Percentiles rank a stretch among this genome's conserved stretches.
Conservation (phyloP, 1,139 yeast genomes). For the Zygotorulaspora mrakii region DNA sequence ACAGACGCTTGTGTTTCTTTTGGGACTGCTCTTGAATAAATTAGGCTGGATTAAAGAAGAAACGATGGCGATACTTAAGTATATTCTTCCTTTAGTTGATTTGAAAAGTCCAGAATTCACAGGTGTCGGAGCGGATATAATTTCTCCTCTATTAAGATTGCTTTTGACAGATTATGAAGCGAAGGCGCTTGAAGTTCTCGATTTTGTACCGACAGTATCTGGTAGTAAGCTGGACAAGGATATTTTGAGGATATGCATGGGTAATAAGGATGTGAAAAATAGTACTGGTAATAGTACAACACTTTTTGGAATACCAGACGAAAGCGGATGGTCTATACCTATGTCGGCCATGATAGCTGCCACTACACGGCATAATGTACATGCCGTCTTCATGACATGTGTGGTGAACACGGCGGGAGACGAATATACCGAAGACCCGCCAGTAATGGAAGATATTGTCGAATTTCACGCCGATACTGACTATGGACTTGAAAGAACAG, state of each 20-base stretch:
- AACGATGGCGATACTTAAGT: constrained; percentile 69
- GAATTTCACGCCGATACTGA: constrained; percentile 61
- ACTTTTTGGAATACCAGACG: constrained; percentile 91
- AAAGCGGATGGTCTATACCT: constrained; percentile 97
- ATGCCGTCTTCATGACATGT: constrained; percentile 90
- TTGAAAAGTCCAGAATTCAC: constrained; percentile 73
- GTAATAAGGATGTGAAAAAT: constrained; percentile 70
- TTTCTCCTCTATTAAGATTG: constrained; percentile 81
- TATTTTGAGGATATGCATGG: constrained; percentile 85
- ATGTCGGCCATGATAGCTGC: constrained; percentile 91
- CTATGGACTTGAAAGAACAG: constrained; percentile 30
- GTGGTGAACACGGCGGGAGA: constrained; percentile 31
- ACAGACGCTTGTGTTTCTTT: constrained; percentile 64
- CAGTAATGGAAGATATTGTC: constrained; percentile 56
- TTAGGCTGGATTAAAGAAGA: constrained; percentile 76
- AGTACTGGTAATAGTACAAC: constrained; percentile 87
- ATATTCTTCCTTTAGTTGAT: constrained; percentile 73
- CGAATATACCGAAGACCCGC: constrained; percentile 34
- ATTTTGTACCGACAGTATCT: constrained; percentile 78
- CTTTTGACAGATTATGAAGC: constrained; percentile 84
- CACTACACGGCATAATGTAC: constrained; percentile 85
- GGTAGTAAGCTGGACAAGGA: constrained; percentile 90
- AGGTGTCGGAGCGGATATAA: constrained; percentile 92
- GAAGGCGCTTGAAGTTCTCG: constrained; percentile 83
- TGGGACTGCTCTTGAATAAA: constrained; percentile 76